phyloP scores from a whole-genome alignment of 352 stramenopile genomes.

The Pythium rhizo-oryzae region DNA sequence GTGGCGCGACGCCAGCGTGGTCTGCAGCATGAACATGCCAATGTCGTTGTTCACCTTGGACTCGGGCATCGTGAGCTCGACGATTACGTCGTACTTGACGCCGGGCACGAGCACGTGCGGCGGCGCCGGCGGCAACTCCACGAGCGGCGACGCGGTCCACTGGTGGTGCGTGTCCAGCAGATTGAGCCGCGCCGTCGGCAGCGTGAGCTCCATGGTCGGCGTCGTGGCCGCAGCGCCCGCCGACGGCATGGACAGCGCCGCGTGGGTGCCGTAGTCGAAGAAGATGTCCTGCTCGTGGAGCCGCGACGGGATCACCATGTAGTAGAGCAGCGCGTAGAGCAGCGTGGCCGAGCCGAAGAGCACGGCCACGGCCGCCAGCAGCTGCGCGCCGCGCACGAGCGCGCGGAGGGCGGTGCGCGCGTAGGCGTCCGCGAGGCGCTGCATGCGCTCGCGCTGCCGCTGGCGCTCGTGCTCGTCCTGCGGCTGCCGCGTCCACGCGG shows the following conservation, averaged over 20 bases:
- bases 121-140: slow-evolving; percentile 22
- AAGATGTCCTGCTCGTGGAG: slow-evolving; percentile 79
- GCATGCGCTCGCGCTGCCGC: slow-evolving; percentile 48
- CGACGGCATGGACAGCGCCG: slow-evolving; percentile 26
- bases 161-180: slow-evolving; percentile 59
- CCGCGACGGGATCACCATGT: slow-evolving; percentile 73
- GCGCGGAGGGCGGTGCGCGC: slow-evolving; percentile 41
- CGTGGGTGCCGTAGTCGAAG: slow-evolving; percentile 75
- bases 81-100: slow-evolving; percentile 79
- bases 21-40: slow-evolving; percentile 81
- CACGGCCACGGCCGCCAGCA: slow-evolving; percentile 34
- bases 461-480: slow-evolving; percentile 52
- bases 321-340: slow-evolving; percentile 77
- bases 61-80: slow-evolving; percentile 73
- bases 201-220: slow-evolving; percentile 21
- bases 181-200: slow-evolving; percentile 60
- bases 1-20: slow-evolving; percentile 39
- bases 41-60: slow-evolving; percentile 62
- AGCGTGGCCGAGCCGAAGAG: slow-evolving; percentile 61
- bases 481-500: slow-evolving; percentile 4
- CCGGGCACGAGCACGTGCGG: slow-evolving; percentile 54
- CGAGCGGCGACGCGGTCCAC: slow-evolving; percentile 48
- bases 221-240: background rate
- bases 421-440: slow-evolving; percentile 30
- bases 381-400: slow-evolving; percentile 39